Percentiles rank a stretch among this genome's conserved stretches.
These are phyloP conservation scores for Metschnikowia kofuensis DNA, from an alignment of 805 yeast genomes.

Conservation along the genomic window DNA sequence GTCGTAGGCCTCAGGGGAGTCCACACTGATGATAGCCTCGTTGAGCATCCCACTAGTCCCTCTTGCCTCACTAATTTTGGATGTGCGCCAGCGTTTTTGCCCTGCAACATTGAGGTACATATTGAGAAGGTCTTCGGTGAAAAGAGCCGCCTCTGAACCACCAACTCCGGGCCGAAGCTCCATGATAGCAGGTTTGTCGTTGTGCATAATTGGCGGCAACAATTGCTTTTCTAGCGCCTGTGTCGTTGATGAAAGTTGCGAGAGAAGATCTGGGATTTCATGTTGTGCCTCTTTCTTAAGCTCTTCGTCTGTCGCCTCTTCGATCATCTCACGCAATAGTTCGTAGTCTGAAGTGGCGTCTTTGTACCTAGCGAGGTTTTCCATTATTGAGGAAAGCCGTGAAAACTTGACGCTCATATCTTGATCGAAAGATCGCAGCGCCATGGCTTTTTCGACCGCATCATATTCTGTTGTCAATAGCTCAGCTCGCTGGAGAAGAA, in stretches of 20 bases:
- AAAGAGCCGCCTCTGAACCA: constrained; percentile 88
- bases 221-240: constrained; percentile 52
- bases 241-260: constrained; percentile 43
- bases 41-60: constrained; percentile 66
- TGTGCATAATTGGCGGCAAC: constrained; percentile 73
- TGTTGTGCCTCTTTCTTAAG: constrained; percentile 53
- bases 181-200: constrained; percentile 71
- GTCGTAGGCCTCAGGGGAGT: constrained; percentile 75
- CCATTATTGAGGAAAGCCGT: constrained; percentile 29
- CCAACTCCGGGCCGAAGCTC: constrained; percentile 96
- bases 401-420: constrained; percentile 33
- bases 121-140: constrained; percentile 71
- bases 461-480: constrained; percentile 27
- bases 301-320: constrained; percentile 25
- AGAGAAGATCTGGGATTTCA: constrained; percentile 52
- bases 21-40: constrained; percentile 67
- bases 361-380: constrained; percentile 28
- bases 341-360: constrained; percentile 24
- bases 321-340: constrained; percentile 25
- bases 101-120: constrained; percentile 81
- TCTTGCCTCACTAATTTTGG: constrained; percentile 53
- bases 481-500: constrained; percentile 37
- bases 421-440: constrained; percentile 32
- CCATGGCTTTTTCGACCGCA: constrained; percentile 26
- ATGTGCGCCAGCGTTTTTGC: constrained; percentile 62